phyloP scores from a whole-genome alignment of 805 yeast genomes.

The Saturnispora zaruensis region DNA sequence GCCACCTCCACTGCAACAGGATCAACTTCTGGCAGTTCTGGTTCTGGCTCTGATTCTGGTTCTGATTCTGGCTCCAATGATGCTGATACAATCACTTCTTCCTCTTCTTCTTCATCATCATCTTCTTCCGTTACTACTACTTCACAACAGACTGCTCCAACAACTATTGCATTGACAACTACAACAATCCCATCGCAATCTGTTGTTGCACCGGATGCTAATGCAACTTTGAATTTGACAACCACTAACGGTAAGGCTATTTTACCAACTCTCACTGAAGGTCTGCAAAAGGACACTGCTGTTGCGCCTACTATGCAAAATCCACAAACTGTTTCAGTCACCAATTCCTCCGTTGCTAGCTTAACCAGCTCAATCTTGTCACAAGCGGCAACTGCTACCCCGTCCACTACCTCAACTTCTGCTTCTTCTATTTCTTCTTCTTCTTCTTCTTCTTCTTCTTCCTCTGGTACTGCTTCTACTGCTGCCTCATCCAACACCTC shows the following conservation, averaged over 20 bases:
- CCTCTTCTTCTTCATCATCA: no score
- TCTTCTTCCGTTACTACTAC: background rate
- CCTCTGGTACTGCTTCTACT: background rate
- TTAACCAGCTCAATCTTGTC: conserved; percentile 6
- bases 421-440: background rate
- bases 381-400: conserved; percentile 9
- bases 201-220: conserved; percentile 13
- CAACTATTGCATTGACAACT: conserved; percentile 14
- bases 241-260: conserved; percentile 8
- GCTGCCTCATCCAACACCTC: conserved; percentile 11
- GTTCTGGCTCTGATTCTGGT: background rate
- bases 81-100: no score
- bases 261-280: conserved; percentile 11
- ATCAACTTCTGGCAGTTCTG: background rate
- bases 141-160: conserved; percentile 8
- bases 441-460: background rate
- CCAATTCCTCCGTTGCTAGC: conserved; percentile 16
- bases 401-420: conserved; percentile 10
- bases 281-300: conserved; percentile 11
- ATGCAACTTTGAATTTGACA: conserved; percentile 2
- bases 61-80: background rate
- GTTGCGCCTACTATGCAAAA: conserved; percentile 10
- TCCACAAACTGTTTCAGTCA: conserved; percentile 16
- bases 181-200: conserved; percentile 12
- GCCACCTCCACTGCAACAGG: conserved; percentile 5